A percentile compares a stretch with the other conserved stretches of the same genome.
Evolutionary conservation across 2,329 filamentous ascomycete species (phyloP).

Genomic region (Catunica adiposa): DNA sequence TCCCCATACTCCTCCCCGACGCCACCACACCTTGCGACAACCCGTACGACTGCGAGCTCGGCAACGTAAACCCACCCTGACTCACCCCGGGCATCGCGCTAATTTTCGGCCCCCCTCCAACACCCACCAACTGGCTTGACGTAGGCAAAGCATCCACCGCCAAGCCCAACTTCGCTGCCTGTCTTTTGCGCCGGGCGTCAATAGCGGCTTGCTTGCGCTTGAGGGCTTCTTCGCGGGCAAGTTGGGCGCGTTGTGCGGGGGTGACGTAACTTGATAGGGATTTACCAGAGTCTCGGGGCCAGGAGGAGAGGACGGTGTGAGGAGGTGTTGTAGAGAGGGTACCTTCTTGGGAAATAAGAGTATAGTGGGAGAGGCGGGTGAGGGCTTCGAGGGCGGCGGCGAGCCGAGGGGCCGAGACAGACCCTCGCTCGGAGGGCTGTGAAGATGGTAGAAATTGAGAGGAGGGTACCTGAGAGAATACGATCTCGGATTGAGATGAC

Average conservation of each 20-base stretch:
- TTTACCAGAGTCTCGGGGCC: constrained; percentile 25
- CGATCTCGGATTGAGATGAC: neutral
- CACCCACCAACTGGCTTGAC: constrained; percentile 6
- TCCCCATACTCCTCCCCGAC: neutral
- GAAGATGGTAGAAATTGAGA: neutral
- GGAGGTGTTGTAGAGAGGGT: constrained; percentile 15
- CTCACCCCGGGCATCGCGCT: neutral
- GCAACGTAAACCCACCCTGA: neutral
- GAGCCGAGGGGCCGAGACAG: neutral
- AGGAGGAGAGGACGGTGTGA: constrained; percentile 22
- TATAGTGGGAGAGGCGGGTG: neutral
- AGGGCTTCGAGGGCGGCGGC: neutral
- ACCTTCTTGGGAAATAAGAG: neutral
- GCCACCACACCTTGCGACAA: neutral
- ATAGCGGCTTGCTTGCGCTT: constrained; percentile 9
- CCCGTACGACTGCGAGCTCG: neutral
- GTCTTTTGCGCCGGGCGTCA: constrained; percentile 10
- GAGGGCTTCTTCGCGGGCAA: constrained; percentile 8
- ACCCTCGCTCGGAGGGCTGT: neutral
- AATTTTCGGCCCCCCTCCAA: neutral
- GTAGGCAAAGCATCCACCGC: constrained; percentile 1
- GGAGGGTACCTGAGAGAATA: neutral
- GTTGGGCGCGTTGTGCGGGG: constrained; percentile 4
- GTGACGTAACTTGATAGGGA: constrained; percentile 24
- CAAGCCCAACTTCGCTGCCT: constrained; percentile 11